Evolutionary conservation across 192 early-diverging fungal species (phyloP).

Genomic region (Podila verticillata): DNA sequence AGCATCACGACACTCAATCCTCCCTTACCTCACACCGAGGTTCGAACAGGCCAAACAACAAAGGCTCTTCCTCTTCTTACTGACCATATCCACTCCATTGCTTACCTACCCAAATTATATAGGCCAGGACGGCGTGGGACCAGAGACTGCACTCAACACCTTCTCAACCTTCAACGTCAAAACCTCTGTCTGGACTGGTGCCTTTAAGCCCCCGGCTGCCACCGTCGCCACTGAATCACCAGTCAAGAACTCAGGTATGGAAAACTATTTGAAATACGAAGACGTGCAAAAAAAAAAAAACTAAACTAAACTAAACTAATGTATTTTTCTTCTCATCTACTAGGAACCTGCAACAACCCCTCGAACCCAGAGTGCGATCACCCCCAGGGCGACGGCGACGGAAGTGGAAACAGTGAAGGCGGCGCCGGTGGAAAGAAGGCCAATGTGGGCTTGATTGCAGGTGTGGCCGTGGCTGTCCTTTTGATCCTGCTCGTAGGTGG

Average conservation of each 20-base stretch:
- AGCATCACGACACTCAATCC: too few species aligned
- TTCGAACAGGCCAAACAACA: background rate
- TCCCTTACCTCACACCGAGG: too few species aligned
- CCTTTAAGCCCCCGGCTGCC: background rate
- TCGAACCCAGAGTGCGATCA: constrained; percentile 14
- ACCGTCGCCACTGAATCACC: constrained; percentile 12
- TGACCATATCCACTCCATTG: background rate
- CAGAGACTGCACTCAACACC: background rate
- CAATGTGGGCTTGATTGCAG: constrained; percentile 4
- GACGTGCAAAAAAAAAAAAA: too few species aligned
- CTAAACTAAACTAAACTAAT: background rate
- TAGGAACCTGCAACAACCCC: constrained; percentile 18
- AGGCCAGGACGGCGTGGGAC: constrained; percentile 6
- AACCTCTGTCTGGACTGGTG: background rate
- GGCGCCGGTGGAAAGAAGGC: background rate
- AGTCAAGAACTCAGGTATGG: constrained; percentile 10
- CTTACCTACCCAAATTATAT: background rate
- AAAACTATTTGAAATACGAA: background rate
- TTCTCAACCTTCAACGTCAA: constrained; percentile 4
- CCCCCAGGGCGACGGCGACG: background rate
- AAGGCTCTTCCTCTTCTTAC: background rate
- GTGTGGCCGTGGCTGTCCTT: background rate
- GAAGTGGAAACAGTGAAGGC: background rate
- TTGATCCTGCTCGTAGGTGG: background rate
- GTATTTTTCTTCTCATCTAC: background rate